phyloP scores from a whole-genome alignment of 2,329 filamentous ascomycete species.

The Aureobasidium sp. region DNA sequence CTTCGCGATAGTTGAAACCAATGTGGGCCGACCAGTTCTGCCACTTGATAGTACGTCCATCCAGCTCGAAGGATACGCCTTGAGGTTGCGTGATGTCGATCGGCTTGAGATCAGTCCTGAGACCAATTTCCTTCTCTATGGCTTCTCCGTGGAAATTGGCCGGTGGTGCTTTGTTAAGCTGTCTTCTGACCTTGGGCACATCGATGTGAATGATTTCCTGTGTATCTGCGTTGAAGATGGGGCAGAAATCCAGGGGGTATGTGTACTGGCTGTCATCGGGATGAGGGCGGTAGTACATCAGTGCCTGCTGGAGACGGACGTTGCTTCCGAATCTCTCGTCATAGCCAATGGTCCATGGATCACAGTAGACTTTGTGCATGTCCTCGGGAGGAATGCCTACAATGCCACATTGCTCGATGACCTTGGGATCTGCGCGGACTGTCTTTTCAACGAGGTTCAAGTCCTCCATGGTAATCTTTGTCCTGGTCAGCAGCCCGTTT shows the following conservation, averaged over 20 bases:
- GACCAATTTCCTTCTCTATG: constrained; percentile 68
- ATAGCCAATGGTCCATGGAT: constrained; percentile 93
- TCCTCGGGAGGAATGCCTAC: constrained; percentile 73
- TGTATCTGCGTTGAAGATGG: constrained; percentile 78
- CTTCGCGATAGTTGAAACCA: constrained; percentile 91
- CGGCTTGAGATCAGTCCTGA: constrained; percentile 71
- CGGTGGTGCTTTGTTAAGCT: constrained; percentile 61
- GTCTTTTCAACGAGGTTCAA: constrained; percentile 71
- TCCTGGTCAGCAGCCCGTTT: not conserved
- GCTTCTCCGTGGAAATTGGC: constrained; percentile 74
- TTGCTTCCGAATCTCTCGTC: constrained; percentile 79
- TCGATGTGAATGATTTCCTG: constrained; percentile 76
- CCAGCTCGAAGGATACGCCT: constrained; percentile 76
- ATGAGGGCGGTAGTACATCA: constrained; percentile 92
- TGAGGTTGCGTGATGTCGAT: constrained; percentile 84
- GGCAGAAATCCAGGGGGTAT: constrained; percentile 88
- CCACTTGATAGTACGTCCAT: constrained; percentile 71
- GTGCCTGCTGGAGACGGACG: constrained; percentile 76
- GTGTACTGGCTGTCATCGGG: constrained; percentile 84
- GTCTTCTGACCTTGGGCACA: constrained; percentile 68
- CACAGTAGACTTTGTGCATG: constrained; percentile 95
- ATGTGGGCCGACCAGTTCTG: constrained; percentile 92
- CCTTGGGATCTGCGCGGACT: constrained; percentile 69
- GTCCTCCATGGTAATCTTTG: constrained; percentile 77
- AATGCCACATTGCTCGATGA: constrained; percentile 83